Percentiles rank a stretch among this genome's conserved stretches.
Evolutionary conservation across 495 filamentous ascomycete genomes (phyloP).

Genomic region (Penicillium taxi): DNA sequence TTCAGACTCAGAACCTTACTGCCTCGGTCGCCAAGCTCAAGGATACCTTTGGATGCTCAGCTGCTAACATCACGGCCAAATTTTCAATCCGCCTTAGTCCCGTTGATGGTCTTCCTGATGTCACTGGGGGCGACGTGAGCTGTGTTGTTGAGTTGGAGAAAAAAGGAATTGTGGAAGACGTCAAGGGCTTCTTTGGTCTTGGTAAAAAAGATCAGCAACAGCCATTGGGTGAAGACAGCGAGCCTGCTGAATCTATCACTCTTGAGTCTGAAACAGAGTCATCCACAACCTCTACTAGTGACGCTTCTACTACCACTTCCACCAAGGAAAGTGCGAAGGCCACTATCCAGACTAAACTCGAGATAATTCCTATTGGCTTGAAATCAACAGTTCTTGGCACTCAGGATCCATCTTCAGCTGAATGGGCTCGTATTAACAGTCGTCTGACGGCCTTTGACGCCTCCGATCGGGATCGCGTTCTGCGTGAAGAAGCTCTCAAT

Average conservation of each 20-base stretch:
- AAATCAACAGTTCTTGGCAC: slow-evolving; percentile 55
- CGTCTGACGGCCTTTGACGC: slow-evolving; percentile 72
- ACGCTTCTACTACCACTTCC: slow-evolving; percentile 39
- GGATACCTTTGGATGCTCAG: slow-evolving; percentile 65
- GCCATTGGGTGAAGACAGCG: slow-evolving; percentile 55
- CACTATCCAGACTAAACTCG: slow-evolving; percentile 53
- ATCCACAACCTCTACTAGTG: slow-evolving; percentile 37
- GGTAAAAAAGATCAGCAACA: slow-evolving; percentile 81
- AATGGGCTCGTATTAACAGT: slow-evolving; percentile 58
- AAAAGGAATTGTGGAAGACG: slow-evolving; percentile 78
- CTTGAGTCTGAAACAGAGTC: slow-evolving; percentile 44
- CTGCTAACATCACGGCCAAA: slow-evolving; percentile 70
- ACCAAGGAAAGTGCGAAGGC: slow-evolving; percentile 42
- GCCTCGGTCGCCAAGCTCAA: slow-evolving; percentile 66
- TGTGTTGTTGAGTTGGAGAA: slow-evolving; percentile 73
- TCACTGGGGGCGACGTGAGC: slow-evolving; percentile 66
- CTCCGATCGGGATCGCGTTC: slow-evolving; percentile 67
- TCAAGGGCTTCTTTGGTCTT: slow-evolving; percentile 92
- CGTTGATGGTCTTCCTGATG: slow-evolving; percentile 75
- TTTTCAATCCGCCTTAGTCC: slow-evolving; percentile 63
- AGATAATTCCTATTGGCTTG: slow-evolving; percentile 63
- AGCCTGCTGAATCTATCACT: slow-evolving; percentile 40
- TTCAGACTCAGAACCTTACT: slow-evolving; percentile 78
- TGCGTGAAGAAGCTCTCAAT: slow-evolving; percentile 84
- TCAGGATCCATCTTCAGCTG: slow-evolving; percentile 43